Evolutionary conservation across 2,329 filamentous ascomycete species (phyloP).

Genomic region (Clarireedia monteithiana): DNA sequence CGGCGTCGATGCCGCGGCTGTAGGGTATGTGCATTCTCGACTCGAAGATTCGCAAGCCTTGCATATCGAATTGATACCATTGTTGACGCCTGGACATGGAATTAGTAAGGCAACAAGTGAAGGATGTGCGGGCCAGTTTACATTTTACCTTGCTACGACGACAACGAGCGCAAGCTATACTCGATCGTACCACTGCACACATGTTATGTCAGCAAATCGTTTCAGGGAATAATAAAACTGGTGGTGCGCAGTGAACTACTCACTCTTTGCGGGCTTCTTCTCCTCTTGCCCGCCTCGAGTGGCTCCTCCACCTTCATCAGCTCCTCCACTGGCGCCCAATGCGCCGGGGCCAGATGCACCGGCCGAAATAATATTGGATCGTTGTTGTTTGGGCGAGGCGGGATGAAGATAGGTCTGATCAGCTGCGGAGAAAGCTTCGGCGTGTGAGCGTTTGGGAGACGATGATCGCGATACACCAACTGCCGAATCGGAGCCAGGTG

Average conservation of each 20-base stretch:
- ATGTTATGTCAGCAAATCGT: neutral
- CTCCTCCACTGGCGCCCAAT: slow-evolving; percentile 21
- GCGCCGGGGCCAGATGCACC: slow-evolving; percentile 20
- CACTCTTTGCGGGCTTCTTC: slow-evolving; percentile 31
- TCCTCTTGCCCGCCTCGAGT: slow-evolving; percentile 33
- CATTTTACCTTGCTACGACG: slow-evolving; percentile 82
- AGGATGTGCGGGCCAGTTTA: slow-evolving; percentile 33
- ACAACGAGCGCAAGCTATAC: slow-evolving; percentile 70
- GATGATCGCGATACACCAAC: slow-evolving; percentile 21
- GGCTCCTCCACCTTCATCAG: slow-evolving; percentile 22
- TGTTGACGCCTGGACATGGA: slow-evolving; percentile 41
- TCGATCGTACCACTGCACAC: slow-evolving; percentile 58
- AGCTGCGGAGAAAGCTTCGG: slow-evolving; percentile 26
- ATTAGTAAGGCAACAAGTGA: neutral
- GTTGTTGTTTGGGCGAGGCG: slow-evolving; percentile 24
- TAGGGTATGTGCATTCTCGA: slow-evolving; percentile 66
- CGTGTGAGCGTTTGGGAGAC: slow-evolving; percentile 28
- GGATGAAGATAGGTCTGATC: slow-evolving; percentile 25
- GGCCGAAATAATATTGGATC: slow-evolving; percentile 19
- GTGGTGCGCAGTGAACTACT: neutral
- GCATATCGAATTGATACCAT: slow-evolving; percentile 63
- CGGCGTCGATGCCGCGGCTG: slow-evolving; percentile 30
- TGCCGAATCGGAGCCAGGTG: slow-evolving; percentile 17
- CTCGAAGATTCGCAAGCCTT: slow-evolving; percentile 65
- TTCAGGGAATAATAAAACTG: neutral